phyloP scores from a whole-genome alignment of 371 early-diverging fungal genomes.

The Polyrhizophydium stewartii region DNA sequence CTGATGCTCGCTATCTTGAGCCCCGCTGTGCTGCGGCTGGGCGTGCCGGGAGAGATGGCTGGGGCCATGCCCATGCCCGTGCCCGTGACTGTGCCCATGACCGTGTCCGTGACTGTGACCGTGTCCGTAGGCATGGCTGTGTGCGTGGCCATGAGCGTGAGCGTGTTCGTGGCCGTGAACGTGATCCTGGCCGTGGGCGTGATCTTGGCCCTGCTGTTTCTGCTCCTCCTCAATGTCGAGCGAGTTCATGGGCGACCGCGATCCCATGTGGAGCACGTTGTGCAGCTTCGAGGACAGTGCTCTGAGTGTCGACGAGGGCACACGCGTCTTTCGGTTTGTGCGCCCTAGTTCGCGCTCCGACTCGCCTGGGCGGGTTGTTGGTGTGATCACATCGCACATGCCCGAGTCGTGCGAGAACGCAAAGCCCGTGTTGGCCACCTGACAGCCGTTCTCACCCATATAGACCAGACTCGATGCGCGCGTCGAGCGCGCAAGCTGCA shows the following conservation, averaged over 20 bases:
- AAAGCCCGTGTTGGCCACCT: conserved; percentile 40
- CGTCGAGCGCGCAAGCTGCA: not conserved
- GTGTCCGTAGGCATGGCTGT: no score
- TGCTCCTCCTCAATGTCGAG: not conserved
- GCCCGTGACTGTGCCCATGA: no score
- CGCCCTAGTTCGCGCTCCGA: not conserved
- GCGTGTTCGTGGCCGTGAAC: no score
- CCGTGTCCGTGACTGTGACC: no score
- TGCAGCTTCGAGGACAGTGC: not conserved
- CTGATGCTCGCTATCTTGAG: no score
- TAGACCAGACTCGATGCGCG: conserved; percentile 20
- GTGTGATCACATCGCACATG: conserved; percentile 42
- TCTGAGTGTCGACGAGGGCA: no score
- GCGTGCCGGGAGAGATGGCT: no score
- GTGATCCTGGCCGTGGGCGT: no score
- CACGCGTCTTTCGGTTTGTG: not conserved
- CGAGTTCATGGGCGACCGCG: not conserved
- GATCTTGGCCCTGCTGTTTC: no score
- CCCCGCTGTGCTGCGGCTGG: no score
- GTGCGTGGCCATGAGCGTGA: no score
- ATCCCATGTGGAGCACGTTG: not conserved
- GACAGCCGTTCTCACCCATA: conserved; percentile 32
- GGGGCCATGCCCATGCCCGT: no score
- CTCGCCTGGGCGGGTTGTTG: conserved; percentile 4
- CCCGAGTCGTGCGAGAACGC: conserved; percentile 44